Percentiles rank a stretch among this genome's conserved stretches.
phyloP scores from a whole-genome alignment of 441 rosid genomes.

The Croton setiger region DNA sequence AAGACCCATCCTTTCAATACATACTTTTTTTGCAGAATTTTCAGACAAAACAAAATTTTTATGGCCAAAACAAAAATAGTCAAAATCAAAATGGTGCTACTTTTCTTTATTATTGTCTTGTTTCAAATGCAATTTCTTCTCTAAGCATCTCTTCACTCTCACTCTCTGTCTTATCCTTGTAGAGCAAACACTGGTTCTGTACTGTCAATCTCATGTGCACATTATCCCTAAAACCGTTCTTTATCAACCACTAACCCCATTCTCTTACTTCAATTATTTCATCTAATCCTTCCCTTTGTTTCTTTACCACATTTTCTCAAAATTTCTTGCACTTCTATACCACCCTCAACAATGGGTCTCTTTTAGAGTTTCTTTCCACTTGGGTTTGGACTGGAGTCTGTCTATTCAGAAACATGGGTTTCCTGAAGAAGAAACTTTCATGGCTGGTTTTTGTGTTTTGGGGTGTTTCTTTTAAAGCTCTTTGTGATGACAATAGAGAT shows the following conservation, averaged over 20 bases:
- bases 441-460: conserved; percentile 42
- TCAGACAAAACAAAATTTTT: conserved; percentile 2
- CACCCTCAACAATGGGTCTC: conserved; percentile 20
- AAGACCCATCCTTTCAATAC: conserved; percentile 3
- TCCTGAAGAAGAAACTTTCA: conserved; percentile 26
- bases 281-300: conserved; percentile 17
- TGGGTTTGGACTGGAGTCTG: conserved; percentile 17
- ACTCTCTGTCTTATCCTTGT: conserved; percentile 30
- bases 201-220: conserved; percentile 41
- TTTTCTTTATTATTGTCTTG: conserved; percentile 9
- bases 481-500: conserved; percentile 38
- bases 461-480: conserved; percentile 33
- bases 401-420: conserved; percentile 40
- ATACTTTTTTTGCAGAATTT: conserved; percentile 1
- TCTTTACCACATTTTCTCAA: conserved; percentile 18
- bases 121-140: conserved; percentile 14
- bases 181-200: conserved; percentile 25
- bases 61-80: conserved; percentile 14
- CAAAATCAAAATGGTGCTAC: background rate
- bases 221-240: conserved; percentile 25
- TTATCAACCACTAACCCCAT: conserved; percentile 26
- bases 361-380: conserved; percentile 14
- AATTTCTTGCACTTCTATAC: conserved; percentile 11
- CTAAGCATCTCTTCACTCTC: conserved; percentile 19
- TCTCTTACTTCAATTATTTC: conserved; percentile 20